phyloP scores from a whole-genome alignment of 306 rosid genomes.

The Amphicarpaea edgeworthii region DNA sequence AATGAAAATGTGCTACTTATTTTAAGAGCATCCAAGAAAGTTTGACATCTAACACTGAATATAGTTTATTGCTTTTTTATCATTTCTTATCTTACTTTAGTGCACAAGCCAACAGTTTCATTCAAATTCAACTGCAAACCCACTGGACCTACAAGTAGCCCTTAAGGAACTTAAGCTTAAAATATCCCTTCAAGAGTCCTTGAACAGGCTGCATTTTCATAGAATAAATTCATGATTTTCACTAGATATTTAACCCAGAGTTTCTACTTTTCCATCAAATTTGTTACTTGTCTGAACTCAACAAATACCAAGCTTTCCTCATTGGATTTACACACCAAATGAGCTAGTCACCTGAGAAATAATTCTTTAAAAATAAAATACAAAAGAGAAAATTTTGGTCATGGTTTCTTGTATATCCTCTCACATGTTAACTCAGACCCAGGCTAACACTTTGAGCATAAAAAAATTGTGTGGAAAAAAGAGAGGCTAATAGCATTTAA shows the following conservation, averaged over 20 bases:
- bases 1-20: conserved; percentile 15
- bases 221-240: too few species aligned
- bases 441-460: neutral
- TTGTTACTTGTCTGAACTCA: neutral
- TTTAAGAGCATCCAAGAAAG: conserved; percentile 27
- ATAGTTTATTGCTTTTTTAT: neutral
- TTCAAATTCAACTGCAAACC: neutral
- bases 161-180: too few species aligned
- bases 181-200: too few species aligned
- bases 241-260: too few species aligned
- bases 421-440: neutral
- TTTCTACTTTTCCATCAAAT: neutral
- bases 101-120: neutral
- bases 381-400: neutral
- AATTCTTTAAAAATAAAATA: too few species aligned
- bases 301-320: conserved; percentile 3
- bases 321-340: neutral
- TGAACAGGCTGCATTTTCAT: neutral
- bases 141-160: neutral
- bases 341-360: neutral
- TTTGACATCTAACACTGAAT: neutral
- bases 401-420: neutral
- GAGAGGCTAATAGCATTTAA: neutral
- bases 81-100: neutral
- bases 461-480: neutral